Conservation (phyloP, 2,329 filamentous ascomycete genomes). For the Microthyrium microscopicum region DNA sequence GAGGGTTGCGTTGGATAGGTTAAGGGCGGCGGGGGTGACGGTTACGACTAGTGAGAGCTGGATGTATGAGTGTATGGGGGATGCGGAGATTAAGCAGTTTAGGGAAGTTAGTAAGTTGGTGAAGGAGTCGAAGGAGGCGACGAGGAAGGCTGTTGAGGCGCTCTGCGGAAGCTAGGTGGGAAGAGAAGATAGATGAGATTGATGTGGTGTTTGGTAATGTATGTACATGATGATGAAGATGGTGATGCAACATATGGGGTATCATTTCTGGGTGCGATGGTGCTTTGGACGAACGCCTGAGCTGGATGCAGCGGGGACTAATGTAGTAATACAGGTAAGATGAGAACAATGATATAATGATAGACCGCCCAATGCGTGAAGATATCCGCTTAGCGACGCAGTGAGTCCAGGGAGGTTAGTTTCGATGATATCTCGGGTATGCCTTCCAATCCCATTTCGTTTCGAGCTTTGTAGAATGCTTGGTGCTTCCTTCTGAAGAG, state of each 20-base stretch:
- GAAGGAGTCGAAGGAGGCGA: constrained; percentile 57
- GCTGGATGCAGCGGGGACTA: not conserved
- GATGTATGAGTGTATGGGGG: constrained; percentile 77
- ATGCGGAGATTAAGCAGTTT: constrained; percentile 59
- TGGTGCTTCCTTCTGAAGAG: too few species aligned
- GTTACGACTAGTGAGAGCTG: constrained; percentile 82
- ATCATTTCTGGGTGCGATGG: not conserved
- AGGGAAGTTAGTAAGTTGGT: constrained; percentile 57
- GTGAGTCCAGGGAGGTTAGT: too few species aligned
- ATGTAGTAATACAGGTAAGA: constrained; percentile 2
- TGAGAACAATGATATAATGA: not conserved
- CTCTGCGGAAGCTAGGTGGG: constrained; percentile 43
- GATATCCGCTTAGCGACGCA: not conserved
- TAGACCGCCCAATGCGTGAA: not conserved
- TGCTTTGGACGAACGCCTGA: not conserved
- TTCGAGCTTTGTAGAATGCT: too few species aligned
- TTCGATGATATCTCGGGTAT: too few species aligned
- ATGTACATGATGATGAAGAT: not conserved
- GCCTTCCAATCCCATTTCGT: too few species aligned
- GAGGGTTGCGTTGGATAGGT: constrained; percentile 55
- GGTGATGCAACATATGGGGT: not conserved
- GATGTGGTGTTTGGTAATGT: not conserved
- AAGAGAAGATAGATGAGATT: too few species aligned
- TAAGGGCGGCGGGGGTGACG: constrained; percentile 58
- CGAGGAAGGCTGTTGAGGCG: constrained; percentile 48